These are phyloP conservation scores for Mucor plumbeus DNA, from an alignment of 371 early-diverging fungal genomes.

Conservation along the genomic window DNA sequence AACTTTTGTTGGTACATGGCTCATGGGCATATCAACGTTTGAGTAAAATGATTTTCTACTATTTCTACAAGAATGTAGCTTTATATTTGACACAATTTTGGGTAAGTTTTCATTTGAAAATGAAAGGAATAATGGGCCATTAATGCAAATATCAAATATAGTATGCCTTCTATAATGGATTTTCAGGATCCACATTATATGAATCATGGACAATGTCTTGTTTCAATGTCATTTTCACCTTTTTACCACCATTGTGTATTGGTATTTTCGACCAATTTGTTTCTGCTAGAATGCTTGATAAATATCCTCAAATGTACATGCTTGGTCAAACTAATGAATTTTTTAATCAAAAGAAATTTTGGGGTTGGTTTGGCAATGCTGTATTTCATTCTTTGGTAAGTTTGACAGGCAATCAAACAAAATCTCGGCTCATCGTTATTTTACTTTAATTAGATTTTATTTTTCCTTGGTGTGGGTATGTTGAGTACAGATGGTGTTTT, in stretches of 20 bases:
- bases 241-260: conserved; percentile 86
- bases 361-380: conserved; percentile 95
- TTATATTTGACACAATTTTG: conserved; percentile 98
- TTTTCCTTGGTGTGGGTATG: conserved; percentile 64
- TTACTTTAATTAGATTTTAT: conserved; percentile 53
- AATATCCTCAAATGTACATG: conserved; percentile 97
- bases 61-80: conserved; percentile 96
- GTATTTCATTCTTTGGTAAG: conserved; percentile 86
- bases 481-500: conserved; percentile 69
- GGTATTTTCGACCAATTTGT: conserved; percentile 96
- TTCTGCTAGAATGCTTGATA: conserved; percentile 89
- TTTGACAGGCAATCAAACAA: background rate
- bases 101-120: conserved; percentile 50
- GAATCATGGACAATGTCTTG: conserved; percentile 94
- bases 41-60: conserved; percentile 86
- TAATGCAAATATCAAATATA: conserved; percentile 15
- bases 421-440: background rate
- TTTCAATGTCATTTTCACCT: conserved; percentile 91
- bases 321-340: conserved; percentile 90
- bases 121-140: background rate
- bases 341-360: conserved; percentile 92
- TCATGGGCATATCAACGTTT: conserved; percentile 93
- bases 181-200: conserved; percentile 91
- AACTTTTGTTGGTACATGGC: conserved; percentile 92
- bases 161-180: conserved; percentile 89